phyloP scores from a whole-genome alignment of 192 early-diverging fungal genomes.

The Gamsiella multidivaricata region DNA sequence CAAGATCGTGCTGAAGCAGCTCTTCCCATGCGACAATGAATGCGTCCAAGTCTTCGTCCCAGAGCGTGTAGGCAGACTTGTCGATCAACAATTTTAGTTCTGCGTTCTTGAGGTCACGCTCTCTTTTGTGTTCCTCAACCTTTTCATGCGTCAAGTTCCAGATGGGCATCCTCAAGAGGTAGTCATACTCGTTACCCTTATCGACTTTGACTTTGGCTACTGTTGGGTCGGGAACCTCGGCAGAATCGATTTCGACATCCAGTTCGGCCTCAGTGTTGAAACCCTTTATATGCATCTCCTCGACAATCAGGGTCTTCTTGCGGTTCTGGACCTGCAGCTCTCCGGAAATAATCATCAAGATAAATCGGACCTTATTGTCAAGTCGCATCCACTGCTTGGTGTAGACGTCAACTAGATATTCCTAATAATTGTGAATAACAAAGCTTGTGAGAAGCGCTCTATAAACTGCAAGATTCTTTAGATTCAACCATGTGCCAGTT shows the following conservation, averaged over 20 bases:
- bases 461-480: no score
- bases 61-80: constrained; percentile 79
- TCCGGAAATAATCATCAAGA: constrained; percentile 88
- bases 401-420: constrained; percentile 69
- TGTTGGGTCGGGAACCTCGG: constrained; percentile 42
- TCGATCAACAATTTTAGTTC: constrained; percentile 75
- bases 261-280: constrained; percentile 72
- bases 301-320: constrained; percentile 81
- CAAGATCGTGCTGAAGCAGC: constrained; percentile 34
- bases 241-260: constrained; percentile 59
- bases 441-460: no score
- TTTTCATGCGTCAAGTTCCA: constrained; percentile 93
- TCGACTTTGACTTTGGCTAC: constrained; percentile 29
- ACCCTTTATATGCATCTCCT: constrained; percentile 74
- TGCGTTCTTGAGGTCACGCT: constrained; percentile 71
- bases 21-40: constrained; percentile 87
- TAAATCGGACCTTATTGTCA: constrained; percentile 90
- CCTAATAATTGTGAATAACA: constrained; percentile 39
- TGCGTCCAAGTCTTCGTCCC: constrained; percentile 88
- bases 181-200: constrained; percentile 75
- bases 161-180: constrained; percentile 90
- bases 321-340: constrained; percentile 86
- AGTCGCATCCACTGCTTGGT: constrained; percentile 73
- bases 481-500: no score
- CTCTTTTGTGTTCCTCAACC: constrained; percentile 75